Evolutionary conservation across 257 asterid species (phyloP).

Genomic region (Penstemon newberryi): DNA sequence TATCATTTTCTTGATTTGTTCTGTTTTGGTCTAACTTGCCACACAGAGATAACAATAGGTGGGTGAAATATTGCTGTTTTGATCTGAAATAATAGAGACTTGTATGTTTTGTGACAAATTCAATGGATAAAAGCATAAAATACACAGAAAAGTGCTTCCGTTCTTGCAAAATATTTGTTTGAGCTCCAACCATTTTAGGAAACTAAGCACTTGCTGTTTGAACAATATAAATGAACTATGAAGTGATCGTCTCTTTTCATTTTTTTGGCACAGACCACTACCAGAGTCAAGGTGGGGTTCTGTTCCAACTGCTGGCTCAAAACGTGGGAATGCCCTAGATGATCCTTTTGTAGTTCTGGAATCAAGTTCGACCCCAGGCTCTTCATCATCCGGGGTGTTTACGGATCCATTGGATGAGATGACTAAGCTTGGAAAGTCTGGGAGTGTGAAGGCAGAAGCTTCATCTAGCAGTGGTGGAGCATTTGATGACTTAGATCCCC

Average conservation of each 20-base stretch:
- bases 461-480: conserved; percentile 60
- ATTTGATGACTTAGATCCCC: conserved; percentile 84
- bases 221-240: conserved; percentile 12
- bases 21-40: conserved; percentile 6
- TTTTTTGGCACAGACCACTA: conserved; percentile 57
- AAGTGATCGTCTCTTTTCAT: conserved; percentile 19
- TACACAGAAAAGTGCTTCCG: background rate
- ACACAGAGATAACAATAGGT: conserved; percentile 1
- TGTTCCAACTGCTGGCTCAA: conserved; percentile 53
- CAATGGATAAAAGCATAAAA: background rate
- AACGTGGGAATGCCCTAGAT: conserved; percentile 42
- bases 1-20: background rate
- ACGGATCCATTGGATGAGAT: conserved; percentile 78
- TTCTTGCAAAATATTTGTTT: background rate
- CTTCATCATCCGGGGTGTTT: conserved; percentile 51
- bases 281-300: conserved; percentile 66
- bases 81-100: conserved; percentile 11
- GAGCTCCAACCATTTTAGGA: background rate
- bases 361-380: conserved; percentile 52
- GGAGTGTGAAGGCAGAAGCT: conserved; percentile 53
- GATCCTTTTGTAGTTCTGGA: conserved; percentile 80
- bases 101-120: background rate
- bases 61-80: conserved; percentile 5
- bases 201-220: background rate
- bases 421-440: conserved; percentile 57